These are phyloP conservation scores for Amphicarpaea edgeworthii DNA, from an alignment of 306 rosid species.

Conservation along the genomic window DNA sequence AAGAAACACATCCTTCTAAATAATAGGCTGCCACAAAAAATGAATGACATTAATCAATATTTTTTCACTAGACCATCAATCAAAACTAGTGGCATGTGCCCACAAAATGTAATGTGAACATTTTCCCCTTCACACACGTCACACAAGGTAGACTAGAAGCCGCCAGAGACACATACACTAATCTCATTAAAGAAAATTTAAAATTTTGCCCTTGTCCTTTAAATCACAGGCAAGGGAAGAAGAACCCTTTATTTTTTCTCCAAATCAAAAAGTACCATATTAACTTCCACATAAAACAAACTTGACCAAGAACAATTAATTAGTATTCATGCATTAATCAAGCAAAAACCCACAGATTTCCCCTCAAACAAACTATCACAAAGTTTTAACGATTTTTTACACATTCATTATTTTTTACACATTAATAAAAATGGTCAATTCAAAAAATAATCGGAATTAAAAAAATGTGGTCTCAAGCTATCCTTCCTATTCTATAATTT, in stretches of 20 bases:
- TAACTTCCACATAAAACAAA: slow-evolving; percentile 20
- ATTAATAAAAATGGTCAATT: background rate
- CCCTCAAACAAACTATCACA: slow-evolving; percentile 4
- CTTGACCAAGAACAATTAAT: slow-evolving; percentile 4
- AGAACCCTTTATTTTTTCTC: background rate
- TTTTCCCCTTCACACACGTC: slow-evolving; percentile 10
- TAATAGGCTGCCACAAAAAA: background rate
- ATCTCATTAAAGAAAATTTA: background rate
- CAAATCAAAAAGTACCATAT: slow-evolving; percentile 19
- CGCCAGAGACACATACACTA: background rate
- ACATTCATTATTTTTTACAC: background rate
- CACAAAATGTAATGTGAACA: slow-evolving; percentile 17
- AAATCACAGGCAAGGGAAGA: slow-evolving; percentile 12
- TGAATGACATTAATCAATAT: background rate
- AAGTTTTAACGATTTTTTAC: slow-evolving; percentile 2
- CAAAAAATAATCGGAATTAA: slow-evolving; percentile 3
- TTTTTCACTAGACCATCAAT: background rate
- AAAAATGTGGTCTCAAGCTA: background rate
- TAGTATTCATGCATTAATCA: background rate
- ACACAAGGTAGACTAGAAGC: slow-evolving; percentile 6
- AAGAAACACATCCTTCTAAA: background rate
- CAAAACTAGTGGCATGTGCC: slow-evolving; percentile 11
- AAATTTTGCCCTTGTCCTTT: slow-evolving; percentile 21
- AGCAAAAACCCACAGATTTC: background rate
- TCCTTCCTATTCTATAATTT: background rate